Base-by-base conservation (phyloP, 441 rosid genomes). In the Gossypium laxum region DNA sequence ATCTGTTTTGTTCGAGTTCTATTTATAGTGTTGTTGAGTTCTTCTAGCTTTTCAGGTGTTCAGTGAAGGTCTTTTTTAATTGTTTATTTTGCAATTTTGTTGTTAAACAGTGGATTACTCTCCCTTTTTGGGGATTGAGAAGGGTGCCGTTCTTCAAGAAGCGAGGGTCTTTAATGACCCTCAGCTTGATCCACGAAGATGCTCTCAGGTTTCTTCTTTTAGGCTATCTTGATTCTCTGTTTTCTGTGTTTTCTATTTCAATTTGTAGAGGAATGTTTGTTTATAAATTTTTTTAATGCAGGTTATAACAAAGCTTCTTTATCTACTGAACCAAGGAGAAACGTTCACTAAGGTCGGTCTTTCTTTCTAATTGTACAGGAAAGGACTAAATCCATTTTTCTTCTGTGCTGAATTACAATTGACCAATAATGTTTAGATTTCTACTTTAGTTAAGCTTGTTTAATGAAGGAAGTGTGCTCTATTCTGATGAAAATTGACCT, bases 81-180 rank as follows among this genome's bases (percentile, higher is more conserved):
- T 59, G 32, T 68, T 78, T 47, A 21, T 48, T 72, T 19, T 78
- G 75, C 56, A 62, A 65, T 21, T 56, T 69, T 61, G 59, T 61
- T 76, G 47, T 63, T 71, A 67, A 64, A 78, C 84, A 89, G 98
- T 86, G 56, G 99, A 95, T 57, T 95, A 86, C 81, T 95, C 99
- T 70, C 99, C 98, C 0, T 95, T 92, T 80, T 54, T 85, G 86
- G 99, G 99, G 71, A 88, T 95, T 18, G 99, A 92, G 89, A 95
- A 95, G 82, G 97, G 98, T 43, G 95, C 98, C 0, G 96, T 92
- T 69, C 98, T 95, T 79, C 99, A 95, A 81, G 99, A 95, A 72
- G 97, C 95, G 50, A 87, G 98, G 82, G 93, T 92, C 73, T 95
- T 95, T 76, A 90, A 95, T 77, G 98, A 95, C 18, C 91, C 99